phyloP scores from a whole-genome alignment of 441 rosid species.

The Gossypium trilobum region DNA sequence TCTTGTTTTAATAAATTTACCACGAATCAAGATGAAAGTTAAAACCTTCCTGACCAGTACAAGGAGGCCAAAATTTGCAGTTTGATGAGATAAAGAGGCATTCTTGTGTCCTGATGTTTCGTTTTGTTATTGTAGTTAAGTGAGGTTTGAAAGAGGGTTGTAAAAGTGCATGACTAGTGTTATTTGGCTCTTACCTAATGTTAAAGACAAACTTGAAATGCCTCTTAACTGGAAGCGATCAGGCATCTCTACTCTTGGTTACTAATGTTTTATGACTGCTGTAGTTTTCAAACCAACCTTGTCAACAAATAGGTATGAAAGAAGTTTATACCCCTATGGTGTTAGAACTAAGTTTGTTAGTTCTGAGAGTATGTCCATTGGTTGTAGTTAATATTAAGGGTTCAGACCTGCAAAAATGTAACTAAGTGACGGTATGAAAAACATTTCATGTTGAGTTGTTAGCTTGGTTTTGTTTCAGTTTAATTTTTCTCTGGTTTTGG shows the following conservation, averaged over 20 bases:
- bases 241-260: background rate
- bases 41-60: background rate
- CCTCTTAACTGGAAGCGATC: background rate
- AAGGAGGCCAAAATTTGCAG: background rate
- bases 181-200: background rate
- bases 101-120: background rate
- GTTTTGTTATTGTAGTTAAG: background rate
- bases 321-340: background rate
- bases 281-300: background rate
- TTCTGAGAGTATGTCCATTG: background rate
- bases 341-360: background rate
- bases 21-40: background rate
- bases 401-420: background rate
- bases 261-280: background rate
- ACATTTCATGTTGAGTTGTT: background rate
- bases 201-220: background rate
- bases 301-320: background rate
- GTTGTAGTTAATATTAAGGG: background rate
- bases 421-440: background rate
- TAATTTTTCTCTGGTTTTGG: background rate
- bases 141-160: background rate
- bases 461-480: conserved; percentile 1
- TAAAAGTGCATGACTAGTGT: background rate
- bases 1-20: background rate
- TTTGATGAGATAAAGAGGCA: background rate